A percentile compares a stretch with the other conserved stretches of the same genome.
These are phyloP conservation scores for Phlebopus sp. DNA, from an alignment of 1,284 basidiomycete genomes.

Conservation along the genomic window DNA sequence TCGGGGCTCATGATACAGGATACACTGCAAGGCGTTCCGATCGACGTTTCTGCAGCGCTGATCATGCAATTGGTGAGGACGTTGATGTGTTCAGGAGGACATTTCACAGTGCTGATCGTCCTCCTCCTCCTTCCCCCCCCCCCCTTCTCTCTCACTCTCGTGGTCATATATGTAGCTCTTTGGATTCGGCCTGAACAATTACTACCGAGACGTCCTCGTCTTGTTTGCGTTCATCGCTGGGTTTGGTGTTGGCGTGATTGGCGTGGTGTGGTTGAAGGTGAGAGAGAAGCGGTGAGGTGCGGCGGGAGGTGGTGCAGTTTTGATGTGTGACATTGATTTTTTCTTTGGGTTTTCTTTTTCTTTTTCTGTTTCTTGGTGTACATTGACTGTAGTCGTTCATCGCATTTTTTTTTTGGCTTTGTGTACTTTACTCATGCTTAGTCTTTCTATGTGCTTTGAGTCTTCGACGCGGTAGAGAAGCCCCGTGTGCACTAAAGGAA, in stretches of 20 bases:
- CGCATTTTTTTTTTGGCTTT: no score
- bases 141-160: no score
- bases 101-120: no score
- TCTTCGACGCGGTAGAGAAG: no score
- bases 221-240: slow-evolving; percentile 82
- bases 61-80: slow-evolving; percentile 75
- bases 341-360: no score
- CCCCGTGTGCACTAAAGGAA: no score
- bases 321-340: background rate
- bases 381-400: no score
- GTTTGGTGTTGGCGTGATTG: slow-evolving; percentile 66
- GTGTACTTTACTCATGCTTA: no score
- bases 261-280: slow-evolving; percentile 71
- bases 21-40: slow-evolving; percentile 74
- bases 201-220: slow-evolving; percentile 83
- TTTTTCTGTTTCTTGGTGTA: no score
- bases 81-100: background rate
- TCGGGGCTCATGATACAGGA: slow-evolving; percentile 83
- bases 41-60: slow-evolving; percentile 72
- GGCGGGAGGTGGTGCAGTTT: background rate
- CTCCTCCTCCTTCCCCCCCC: no score
- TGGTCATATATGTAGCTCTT: slow-evolving; percentile 58
- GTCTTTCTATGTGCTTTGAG: no score
- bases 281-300: slow-evolving; percentile 60
- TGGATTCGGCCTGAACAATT: slow-evolving; percentile 73